phyloP scores from a whole-genome alignment of 2,329 filamentous ascomycete genomes.

The Huntiella abstrusa region DNA sequence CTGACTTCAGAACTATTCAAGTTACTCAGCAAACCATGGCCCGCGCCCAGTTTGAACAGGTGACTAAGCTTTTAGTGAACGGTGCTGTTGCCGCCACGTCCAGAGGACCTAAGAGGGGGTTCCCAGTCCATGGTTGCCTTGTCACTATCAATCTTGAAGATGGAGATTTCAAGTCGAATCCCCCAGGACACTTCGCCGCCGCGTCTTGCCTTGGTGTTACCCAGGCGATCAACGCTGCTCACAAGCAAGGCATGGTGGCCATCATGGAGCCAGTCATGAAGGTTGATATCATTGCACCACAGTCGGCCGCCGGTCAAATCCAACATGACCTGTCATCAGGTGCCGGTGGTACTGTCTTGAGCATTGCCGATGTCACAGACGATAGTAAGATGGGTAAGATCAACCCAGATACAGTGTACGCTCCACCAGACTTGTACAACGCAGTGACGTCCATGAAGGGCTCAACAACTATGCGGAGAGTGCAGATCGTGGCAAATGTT shows the following conservation, averaged over 20 bases:
- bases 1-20: slow-evolving; percentile 13
- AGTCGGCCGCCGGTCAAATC: slow-evolving; percentile 60
- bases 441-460: slow-evolving; percentile 37
- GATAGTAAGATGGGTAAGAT: slow-evolving; percentile 18
- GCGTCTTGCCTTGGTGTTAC: slow-evolving; percentile 44
- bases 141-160: slow-evolving; percentile 45
- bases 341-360: slow-evolving; percentile 52
- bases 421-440: slow-evolving; percentile 68
- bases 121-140: slow-evolving; percentile 59
- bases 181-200: slow-evolving; percentile 50
- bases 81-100: slow-evolving; percentile 70
- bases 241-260: slow-evolving; percentile 31
- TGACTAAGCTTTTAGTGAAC: slow-evolving; percentile 47
- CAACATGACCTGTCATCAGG: slow-evolving; percentile 63
- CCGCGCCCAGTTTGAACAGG: slow-evolving; percentile 20
- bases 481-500: slow-evolving; percentile 65
- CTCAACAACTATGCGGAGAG: slow-evolving; percentile 29
- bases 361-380: slow-evolving; percentile 38
- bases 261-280: slow-evolving; percentile 92
- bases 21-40: slow-evolving; percentile 3
- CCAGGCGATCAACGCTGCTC: slow-evolving; percentile 44
- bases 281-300: slow-evolving; percentile 69
- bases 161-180: slow-evolving; percentile 40
- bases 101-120: slow-evolving; percentile 62
- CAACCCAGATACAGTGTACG: slow-evolving; percentile 40